Base-by-base conservation (phyloP, 805 yeast genomes). In the Aciculoconidium aculeatum region DNA sequence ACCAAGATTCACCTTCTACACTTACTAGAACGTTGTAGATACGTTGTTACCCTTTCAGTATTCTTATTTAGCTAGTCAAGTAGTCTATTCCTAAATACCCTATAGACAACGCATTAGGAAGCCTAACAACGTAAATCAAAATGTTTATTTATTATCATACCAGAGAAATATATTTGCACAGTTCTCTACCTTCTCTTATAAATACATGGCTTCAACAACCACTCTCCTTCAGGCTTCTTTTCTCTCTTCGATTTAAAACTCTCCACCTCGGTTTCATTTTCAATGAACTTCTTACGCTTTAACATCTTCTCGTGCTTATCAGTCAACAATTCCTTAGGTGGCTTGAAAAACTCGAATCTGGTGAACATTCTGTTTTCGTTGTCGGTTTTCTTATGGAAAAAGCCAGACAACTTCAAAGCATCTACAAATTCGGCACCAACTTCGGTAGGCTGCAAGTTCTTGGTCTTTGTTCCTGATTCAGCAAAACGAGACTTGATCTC, bases 171-270 rank as follows among this genome's bases (percentile, higher is more conserved):
- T n/a, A n/a, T n/a, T n/a, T n/a, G n/a, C n/a, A n/a, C n/a, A n/a
- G n/a, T n/a, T n/a, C 9, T 7, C 48, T 51, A 84, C 44, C 96
- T 72, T 60, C 94, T 73, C 54, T 92, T 92, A 58, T 92, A 92
- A 36, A 92, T 84, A 61, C 99, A 92, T 3, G 99, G 98, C 54
- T 90, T 92, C 41, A 92, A 66, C 35, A 90, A 61, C 94, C 95
- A 85, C 45, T 80, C 72, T 7, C 94, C 94, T 47, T 85, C 95
- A 0, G 90, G 78, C 3, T 44, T 48, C 34, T 61, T 56, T 7
- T 51, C 45, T 45, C 90, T 68, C 47, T 70, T 79, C 27, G 49
- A 44, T 34, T 74, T 76, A 17, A 81, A 59, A 33, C 71, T 63
- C 39, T 79, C 82, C 40, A 72, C 73, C 32, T 76, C 79, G 13